Evolutionary conservation across 306 rosid species (phyloP).

Genomic region (Quercus variabilis): DNA sequence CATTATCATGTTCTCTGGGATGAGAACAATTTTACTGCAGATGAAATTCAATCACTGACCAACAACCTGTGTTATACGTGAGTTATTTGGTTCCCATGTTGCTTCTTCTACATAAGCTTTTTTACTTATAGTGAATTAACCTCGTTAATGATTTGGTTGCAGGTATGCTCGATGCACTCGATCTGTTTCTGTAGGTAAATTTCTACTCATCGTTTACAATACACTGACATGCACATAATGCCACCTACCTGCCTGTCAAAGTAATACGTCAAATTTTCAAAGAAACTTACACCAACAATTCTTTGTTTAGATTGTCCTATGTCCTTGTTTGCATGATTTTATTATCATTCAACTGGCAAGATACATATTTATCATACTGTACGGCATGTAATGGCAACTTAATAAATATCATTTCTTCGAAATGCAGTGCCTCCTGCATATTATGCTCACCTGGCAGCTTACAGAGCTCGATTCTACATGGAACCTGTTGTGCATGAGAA

Average conservation of each 20-base stretch:
- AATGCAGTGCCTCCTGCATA: conserved; percentile 70
- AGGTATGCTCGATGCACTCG: conserved; percentile 69
- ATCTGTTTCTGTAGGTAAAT: conserved; percentile 64
- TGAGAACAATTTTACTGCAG: conserved; percentile 71
- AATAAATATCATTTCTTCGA: not conserved
- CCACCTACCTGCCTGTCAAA: not conserved
- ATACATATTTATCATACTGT: no score
- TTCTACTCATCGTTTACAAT: not conserved
- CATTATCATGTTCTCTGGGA: conserved; percentile 82
- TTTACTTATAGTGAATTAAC: conserved; percentile 15
- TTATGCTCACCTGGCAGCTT: conserved; percentile 79
- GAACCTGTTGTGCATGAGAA: conserved; percentile 45
- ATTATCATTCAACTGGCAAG: no score
- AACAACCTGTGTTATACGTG: conserved; percentile 81
- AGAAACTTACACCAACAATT: no score
- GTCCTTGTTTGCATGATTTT: no score
- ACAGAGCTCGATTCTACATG: conserved; percentile 77
- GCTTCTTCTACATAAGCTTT: conserved; percentile 5
- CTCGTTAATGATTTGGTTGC: conserved; percentile 14
- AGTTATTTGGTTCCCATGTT: conserved; percentile 4
- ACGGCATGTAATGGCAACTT: no score
- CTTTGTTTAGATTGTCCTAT: no score
- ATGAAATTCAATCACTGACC: conserved; percentile 73
- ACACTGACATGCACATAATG: not conserved
- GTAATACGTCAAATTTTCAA: not conserved